Conservation (phyloP, 805 yeast species). For the Jamesozyma jinghongensis region DNA sequence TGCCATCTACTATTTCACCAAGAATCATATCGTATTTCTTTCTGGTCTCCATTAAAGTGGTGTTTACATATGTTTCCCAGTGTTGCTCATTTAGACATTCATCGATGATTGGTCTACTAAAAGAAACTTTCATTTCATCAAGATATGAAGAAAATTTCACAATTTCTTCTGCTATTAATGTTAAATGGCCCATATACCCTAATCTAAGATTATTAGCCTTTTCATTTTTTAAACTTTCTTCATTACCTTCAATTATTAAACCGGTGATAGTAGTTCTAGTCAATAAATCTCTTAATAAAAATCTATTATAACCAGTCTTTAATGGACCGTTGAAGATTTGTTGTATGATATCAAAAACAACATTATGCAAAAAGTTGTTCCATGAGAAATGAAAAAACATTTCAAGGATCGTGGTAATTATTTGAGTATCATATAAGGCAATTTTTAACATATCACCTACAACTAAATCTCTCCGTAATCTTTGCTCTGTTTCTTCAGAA, state of each 20-base stretch:
- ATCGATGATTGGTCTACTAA: slow-evolving; percentile 19
- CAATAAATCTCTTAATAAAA: slow-evolving; percentile 51
- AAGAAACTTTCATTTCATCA: slow-evolving; percentile 27
- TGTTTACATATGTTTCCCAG: slow-evolving; percentile 79
- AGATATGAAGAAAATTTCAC: slow-evolving; percentile 64
- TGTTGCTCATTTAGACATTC: slow-evolving; percentile 24
- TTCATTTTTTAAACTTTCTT: slow-evolving; percentile 51
- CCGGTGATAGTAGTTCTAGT: slow-evolving; percentile 50
- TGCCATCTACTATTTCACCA: slow-evolving; percentile 54
- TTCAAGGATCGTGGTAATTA: slow-evolving; percentile 49
- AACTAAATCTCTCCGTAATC: slow-evolving; percentile 46
- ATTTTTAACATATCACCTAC: slow-evolving; percentile 69
- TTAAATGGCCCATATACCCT: slow-evolving; percentile 95
- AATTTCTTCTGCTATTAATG: slow-evolving; percentile 90
- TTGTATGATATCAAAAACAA: slow-evolving; percentile 74
- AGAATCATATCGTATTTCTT: slow-evolving; percentile 90
- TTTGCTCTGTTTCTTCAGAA: slow-evolving; percentile 28
- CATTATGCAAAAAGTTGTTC: slow-evolving; percentile 81
- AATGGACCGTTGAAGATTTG: slow-evolving; percentile 68
- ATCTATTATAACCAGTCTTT: slow-evolving; percentile 67
- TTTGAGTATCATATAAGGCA: slow-evolving; percentile 53
- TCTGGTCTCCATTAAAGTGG: slow-evolving; percentile 76
- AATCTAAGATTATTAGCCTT: slow-evolving; percentile 55
- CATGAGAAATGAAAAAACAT: slow-evolving; percentile 70
- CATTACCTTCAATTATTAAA: slow-evolving; percentile 57